Evolutionary conservation across 352 stramenopile genomes (phyloP).

Genomic region (Labyrinthula sp.): DNA sequence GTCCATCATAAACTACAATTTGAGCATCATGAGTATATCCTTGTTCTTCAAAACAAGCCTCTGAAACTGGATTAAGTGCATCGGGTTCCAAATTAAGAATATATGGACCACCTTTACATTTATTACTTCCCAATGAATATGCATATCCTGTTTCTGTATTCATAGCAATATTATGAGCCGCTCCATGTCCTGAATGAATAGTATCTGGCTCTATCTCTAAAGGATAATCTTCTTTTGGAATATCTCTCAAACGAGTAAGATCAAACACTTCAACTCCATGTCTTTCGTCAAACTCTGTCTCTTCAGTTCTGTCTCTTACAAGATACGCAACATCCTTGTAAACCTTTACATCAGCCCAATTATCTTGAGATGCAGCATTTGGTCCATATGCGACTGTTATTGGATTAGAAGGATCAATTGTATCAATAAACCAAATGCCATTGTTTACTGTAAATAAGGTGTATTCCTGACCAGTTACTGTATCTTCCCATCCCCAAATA

Average conservation of each 20-base stretch:
- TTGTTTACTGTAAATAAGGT: neutral
- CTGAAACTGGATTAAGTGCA: constrained; percentile 20
- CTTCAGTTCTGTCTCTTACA: constrained; percentile 17
- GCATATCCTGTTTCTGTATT: constrained; percentile 24
- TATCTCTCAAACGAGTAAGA: constrained; percentile 20
- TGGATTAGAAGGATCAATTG: constrained; percentile 1
- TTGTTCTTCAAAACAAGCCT: constrained; percentile 6
- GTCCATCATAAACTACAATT: constrained; percentile 32
- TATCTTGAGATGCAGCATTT: neutral
- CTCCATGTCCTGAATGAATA: no score
- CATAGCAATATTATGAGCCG: constrained; percentile 33
- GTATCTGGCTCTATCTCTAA: no score
- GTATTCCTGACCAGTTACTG: constrained; percentile 2
- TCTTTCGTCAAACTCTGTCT: no score
- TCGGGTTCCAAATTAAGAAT: constrained; percentile 21
- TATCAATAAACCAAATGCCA: constrained; percentile 3
- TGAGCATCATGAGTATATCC: constrained; percentile 33
- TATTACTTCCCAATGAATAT: constrained; percentile 7
- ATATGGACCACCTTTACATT: constrained; percentile 27
- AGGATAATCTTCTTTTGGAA: no score
- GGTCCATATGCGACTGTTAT: neutral
- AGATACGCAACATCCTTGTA: constrained; percentile 31
- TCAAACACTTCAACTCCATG: constrained; percentile 35
- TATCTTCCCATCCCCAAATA: constrained; percentile 18
- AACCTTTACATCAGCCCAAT: constrained; percentile 32